These are phyloP conservation scores for Aspergillus wentii DNA, from an alignment of 495 filamentous ascomycete genomes.

Conservation along the genomic window DNA sequence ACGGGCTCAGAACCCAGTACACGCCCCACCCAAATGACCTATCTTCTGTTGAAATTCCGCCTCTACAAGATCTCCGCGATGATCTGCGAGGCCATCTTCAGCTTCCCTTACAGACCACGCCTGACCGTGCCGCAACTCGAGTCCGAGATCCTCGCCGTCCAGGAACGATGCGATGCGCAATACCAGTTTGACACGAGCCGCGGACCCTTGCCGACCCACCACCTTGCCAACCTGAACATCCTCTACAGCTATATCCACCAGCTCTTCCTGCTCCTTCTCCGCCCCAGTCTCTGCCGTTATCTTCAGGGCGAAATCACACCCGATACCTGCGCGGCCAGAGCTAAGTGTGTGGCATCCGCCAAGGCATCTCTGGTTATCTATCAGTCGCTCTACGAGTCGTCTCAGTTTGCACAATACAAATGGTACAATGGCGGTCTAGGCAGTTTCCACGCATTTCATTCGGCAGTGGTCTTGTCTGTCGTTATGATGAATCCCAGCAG, in stretches of 20 bases:
- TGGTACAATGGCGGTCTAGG: constrained; percentile 44
- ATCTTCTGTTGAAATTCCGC: constrained; percentile 39
- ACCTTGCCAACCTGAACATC: constrained; percentile 41
- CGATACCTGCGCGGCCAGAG: constrained; percentile 32
- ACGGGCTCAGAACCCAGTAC: constrained; percentile 20
- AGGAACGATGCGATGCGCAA: constrained; percentile 32
- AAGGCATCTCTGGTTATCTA: constrained; percentile 37
- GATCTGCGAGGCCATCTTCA: constrained; percentile 39
- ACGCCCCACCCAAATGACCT: constrained; percentile 45
- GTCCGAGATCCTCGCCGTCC: constrained; percentile 31
- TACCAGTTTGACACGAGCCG: constrained; percentile 26
- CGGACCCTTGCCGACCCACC: constrained; percentile 28
- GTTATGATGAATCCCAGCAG: constrained; percentile 28
- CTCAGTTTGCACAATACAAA: constrained; percentile 34
- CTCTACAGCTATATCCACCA: constrained; percentile 45
- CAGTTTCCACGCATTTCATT: constrained; percentile 27
- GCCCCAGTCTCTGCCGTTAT: constrained; percentile 35
- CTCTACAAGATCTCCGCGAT: constrained; percentile 35
- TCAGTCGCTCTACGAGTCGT: constrained; percentile 27
- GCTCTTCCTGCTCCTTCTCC: constrained; percentile 40
- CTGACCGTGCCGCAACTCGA: constrained; percentile 27
- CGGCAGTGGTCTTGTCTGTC: constrained; percentile 27
- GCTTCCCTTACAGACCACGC: constrained; percentile 19
- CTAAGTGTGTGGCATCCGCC: constrained; percentile 38
- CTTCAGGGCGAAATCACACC: constrained; percentile 37